Base-by-base conservation (phyloP, 2,329 filamentous ascomycete species). In the Triangularia setosa region DNA sequence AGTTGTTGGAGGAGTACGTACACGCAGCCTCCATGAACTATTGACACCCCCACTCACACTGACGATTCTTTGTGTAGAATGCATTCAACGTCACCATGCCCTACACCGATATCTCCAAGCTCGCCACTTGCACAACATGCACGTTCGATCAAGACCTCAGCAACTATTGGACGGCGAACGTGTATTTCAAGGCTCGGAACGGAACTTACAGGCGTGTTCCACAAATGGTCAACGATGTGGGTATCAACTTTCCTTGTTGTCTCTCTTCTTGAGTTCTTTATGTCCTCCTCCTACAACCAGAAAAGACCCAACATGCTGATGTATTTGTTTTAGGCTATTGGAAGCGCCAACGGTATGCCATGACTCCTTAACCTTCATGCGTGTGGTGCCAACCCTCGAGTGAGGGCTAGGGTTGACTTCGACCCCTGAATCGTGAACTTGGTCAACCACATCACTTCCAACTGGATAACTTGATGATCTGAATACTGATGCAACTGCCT, bases 341-440 rank as follows among this genome's bases (percentile, higher is more conserved):
- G 85, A 64, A 84, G 86, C 62, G 85, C 81, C 30, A 67, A 66
- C 21, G 62, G 25, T 48, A 48, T 18, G n/a, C n/a, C n/a, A n/a
- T n/a, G n/a, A n/a, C n/a, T n/a, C n/a, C n/a, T n/a, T n/a, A n/a
- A n/a, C n/a, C n/a, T n/a, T n/a, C n/a, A n/a, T n/a, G n/a, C n/a
- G n/a, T n/a, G n/a, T n/a, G n/a, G n/a, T n/a, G n/a, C n/a, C n/a
- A n/a, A n/a, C n/a, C n/a, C n/a, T n/a, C n/a, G n/a, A n/a, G n/a
- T n/a, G n/a, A n/a, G 23, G 21, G 16, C 30, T 30, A 11, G 59
- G 64, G 72, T 82, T 67, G 33, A n/a, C n/a, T n/a, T 64, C 33
- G 65, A 64, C 40, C 62, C 63, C 54, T 57, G 60, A 27, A 64
- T 60, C 62, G 62, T 63, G 1, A 74, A 77, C 28, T 69, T 40